These are phyloP conservation scores for Scedosporium boydii DNA, from an alignment of 2,329 filamentous ascomycete species.

Conservation along the genomic window DNA sequence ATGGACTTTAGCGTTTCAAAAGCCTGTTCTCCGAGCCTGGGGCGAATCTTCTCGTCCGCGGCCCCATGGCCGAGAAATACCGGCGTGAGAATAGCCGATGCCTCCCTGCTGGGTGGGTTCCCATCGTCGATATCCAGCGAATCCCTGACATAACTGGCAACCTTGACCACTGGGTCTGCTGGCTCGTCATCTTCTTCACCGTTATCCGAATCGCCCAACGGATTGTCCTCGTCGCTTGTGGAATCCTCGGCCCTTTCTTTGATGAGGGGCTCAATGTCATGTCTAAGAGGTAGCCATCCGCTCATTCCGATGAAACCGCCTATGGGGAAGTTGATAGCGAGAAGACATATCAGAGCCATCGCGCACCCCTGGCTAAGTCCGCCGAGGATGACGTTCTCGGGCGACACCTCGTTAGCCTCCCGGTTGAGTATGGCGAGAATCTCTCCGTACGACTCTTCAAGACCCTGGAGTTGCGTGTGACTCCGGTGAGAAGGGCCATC, in stretches of 20 bases:
- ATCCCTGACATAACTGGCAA: not conserved
- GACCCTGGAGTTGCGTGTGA: conserved; percentile 32
- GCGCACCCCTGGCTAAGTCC: conserved; percentile 47
- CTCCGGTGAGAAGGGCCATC: conserved; percentile 27
- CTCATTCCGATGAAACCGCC: conserved; percentile 38
- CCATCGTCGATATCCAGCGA: not conserved
- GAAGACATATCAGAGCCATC: conserved; percentile 28
- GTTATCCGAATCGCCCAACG: conserved; percentile 11
- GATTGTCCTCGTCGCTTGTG: conserved; percentile 11
- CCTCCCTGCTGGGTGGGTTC: not conserved
- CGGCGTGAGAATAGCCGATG: not conserved
- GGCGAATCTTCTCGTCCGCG: conserved; percentile 62
- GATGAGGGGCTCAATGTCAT: conserved; percentile 20
- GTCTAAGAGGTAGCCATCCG: conserved; percentile 32
- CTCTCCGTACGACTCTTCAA: conserved; percentile 29
- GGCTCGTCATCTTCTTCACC: conserved; percentile 6
- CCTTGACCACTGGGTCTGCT: not conserved
- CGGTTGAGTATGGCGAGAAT: conserved; percentile 22
- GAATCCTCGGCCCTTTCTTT: conserved; percentile 8
- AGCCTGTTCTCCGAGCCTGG: conserved; percentile 15
- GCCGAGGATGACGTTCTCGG: conserved; percentile 34
- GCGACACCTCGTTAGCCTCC: conserved; percentile 21
- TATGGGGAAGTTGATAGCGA: conserved; percentile 25
- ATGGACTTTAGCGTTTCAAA: not conserved
- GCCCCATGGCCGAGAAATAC: conserved; percentile 77